A percentile compares a stretch with the other conserved stretches of the same genome.
Evolutionary conservation across 441 rosid species (phyloP).

Genomic region (Omphalea diandra): DNA sequence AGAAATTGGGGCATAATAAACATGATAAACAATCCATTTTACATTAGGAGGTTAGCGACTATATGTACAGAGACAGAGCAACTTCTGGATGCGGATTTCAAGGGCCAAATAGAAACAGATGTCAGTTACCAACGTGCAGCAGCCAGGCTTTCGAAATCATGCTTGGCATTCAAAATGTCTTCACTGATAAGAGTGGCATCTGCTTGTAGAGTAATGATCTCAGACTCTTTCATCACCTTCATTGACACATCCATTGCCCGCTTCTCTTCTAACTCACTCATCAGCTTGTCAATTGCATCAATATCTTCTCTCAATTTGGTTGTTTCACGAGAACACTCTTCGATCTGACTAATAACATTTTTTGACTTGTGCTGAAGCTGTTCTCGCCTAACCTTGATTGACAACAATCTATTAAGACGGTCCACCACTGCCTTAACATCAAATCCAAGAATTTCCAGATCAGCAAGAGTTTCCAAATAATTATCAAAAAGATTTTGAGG

Average conservation of each 20-base stretch:
- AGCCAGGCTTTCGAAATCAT: slow-evolving; percentile 3
- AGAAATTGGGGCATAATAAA: too few relatives aligned
- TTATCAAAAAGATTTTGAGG: background rate
- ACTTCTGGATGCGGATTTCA: too few relatives aligned
- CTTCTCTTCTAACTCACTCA: background rate
- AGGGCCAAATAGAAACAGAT: background rate
- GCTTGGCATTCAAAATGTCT: background rate
- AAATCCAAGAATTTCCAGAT: slow-evolving; percentile 18
- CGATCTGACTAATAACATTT: background rate
- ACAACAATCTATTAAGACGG: background rate
- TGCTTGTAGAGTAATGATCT: background rate
- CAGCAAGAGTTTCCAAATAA: slow-evolving; percentile 16
- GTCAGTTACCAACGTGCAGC: slow-evolving; percentile 5
- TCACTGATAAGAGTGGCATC: background rate
- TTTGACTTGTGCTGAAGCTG: slow-evolving; percentile 4
- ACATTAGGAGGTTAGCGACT: too few relatives aligned
- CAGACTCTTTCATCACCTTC: slow-evolving; percentile 11
- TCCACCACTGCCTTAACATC: slow-evolving; percentile 6
- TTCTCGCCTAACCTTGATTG: slow-evolving; percentile 1
- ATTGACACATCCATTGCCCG: background rate
- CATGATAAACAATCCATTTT: too few relatives aligned
- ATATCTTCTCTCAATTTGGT: slow-evolving; percentile 7
- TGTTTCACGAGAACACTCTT: background rate
- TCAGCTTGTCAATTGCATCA: background rate
- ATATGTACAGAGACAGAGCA: too few relatives aligned